A percentile compares a stretch with the other conserved stretches of the same genome.
These are phyloP conservation scores for Claviceps spartinae DNA, from an alignment of 2,329 filamentous ascomycete genomes.

Conservation along the genomic window DNA sequence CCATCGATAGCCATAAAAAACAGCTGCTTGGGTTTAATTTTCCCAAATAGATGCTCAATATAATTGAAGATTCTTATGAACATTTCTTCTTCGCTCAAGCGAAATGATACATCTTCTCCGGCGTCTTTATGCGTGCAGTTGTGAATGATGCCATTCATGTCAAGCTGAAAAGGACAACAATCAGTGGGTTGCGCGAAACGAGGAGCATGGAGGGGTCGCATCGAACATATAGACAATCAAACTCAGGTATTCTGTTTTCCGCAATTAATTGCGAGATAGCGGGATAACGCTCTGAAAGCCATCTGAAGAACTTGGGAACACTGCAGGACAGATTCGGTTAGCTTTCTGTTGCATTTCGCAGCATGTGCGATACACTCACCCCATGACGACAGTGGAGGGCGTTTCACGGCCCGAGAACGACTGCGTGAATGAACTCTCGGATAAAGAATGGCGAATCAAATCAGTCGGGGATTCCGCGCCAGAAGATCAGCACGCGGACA, in stretches of 20 bases:
- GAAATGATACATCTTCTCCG: slow-evolving; percentile 71
- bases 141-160: slow-evolving; percentile 99
- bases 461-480: background rate
- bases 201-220: background rate
- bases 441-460: background rate
- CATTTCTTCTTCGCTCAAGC: slow-evolving; percentile 96
- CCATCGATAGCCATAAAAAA: slow-evolving; percentile 99
- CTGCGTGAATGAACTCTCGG: background rate
- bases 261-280: slow-evolving; percentile 96
- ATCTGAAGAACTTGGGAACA: slow-evolving; percentile 89
- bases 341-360: background rate
- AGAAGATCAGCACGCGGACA: background rate
- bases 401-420: background rate
- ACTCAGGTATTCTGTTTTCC: slow-evolving; percentile 97
- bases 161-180: slow-evolving; percentile 38
- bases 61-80: slow-evolving; percentile 99
- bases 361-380: slow-evolving; percentile 11
- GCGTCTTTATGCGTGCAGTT: slow-evolving; percentile 98
- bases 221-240: slow-evolving; percentile 83
- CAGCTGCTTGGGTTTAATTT: slow-evolving; percentile 95
- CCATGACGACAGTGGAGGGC: slow-evolving; percentile 13
- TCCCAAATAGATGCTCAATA: slow-evolving; percentile 95
- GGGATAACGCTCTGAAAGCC: slow-evolving; percentile 98
- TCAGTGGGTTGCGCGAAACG: slow-evolving; percentile 8
- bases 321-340: slow-evolving; percentile 18